These are phyloP conservation scores for Pestalotiopsis sp. DNA, from an alignment of 2,329 filamentous ascomycete species.

Conservation along the genomic window DNA sequence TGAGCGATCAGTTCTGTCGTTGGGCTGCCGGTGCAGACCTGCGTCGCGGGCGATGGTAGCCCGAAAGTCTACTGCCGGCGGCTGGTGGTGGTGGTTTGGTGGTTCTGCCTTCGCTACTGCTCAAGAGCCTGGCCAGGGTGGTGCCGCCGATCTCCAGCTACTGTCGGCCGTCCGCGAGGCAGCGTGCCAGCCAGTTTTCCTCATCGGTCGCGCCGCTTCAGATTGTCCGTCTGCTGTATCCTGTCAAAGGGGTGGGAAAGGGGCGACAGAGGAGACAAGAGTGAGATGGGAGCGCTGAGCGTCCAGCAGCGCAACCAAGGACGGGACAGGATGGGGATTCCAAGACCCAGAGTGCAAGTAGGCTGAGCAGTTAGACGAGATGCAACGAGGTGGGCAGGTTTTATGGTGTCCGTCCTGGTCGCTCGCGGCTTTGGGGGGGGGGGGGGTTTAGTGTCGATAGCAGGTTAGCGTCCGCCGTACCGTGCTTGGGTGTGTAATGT, in stretches of 20 bases:
- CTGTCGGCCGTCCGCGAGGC: constrained; percentile 8
- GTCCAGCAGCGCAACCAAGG: neutral
- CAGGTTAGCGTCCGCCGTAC: neutral
- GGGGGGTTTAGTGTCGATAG: neutral
- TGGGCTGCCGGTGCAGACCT: neutral
- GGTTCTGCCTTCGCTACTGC: neutral
- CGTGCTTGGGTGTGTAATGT: neutral
- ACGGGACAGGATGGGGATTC: neutral
- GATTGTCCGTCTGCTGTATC: neutral
- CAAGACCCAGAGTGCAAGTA: neutral
- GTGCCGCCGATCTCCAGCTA: constrained; percentile 10
- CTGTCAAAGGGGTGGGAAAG: neutral
- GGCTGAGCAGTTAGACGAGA: neutral
- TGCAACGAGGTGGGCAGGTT: neutral
- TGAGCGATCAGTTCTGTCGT: neutral
- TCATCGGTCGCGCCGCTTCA: constrained; percentile 5
- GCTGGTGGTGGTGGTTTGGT: no score
- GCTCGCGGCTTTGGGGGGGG: neutral
- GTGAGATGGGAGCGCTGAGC: neutral
- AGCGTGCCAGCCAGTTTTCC: neutral
- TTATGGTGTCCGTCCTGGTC: neutral
- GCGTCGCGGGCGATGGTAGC: neutral
- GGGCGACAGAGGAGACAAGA: neutral
- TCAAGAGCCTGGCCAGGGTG: constrained; percentile 2
- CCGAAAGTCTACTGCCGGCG: neutral